phyloP scores from a whole-genome alignment of 2,329 filamentous ascomycete genomes.

The Sphaerostilbella broomeana region DNA sequence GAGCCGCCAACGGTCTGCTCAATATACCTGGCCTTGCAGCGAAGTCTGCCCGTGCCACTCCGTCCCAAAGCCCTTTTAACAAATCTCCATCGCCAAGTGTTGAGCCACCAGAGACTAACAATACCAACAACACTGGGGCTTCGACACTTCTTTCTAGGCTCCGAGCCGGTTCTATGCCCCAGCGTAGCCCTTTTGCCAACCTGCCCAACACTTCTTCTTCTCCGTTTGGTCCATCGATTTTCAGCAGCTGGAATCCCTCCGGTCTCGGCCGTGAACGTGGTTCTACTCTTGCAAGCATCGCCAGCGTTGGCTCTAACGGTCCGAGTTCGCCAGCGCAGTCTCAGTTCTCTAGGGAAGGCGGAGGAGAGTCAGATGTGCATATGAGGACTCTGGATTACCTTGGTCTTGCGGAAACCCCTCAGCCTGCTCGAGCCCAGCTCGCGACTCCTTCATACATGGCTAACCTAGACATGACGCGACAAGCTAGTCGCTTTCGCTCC shows the following conservation, averaged over 20 bases:
- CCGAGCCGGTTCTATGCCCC: constrained; percentile 89
- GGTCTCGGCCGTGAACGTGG: constrained; percentile 68
- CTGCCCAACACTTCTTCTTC: constrained; percentile 48
- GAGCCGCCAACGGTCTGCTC: constrained; percentile 53
- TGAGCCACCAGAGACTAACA: constrained; percentile 35
- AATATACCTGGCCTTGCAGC: constrained; percentile 54
- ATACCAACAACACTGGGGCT: constrained; percentile 43
- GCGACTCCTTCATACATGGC: constrained; percentile 70
- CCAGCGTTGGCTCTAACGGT: constrained; percentile 86
- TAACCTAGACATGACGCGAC: constrained; percentile 68
- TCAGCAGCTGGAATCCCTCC: constrained; percentile 74
- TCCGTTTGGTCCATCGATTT: constrained; percentile 85
- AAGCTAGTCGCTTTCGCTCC: constrained; percentile 83
- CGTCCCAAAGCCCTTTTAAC: constrained; percentile 75
- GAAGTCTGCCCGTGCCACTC: constrained; percentile 78
- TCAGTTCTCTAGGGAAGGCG: constrained; percentile 76
- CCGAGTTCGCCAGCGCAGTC: constrained; percentile 83
- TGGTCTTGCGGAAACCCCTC: constrained; percentile 87
- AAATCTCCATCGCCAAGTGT: constrained; percentile 58
- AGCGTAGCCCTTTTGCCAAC: constrained; percentile 64
- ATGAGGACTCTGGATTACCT: constrained; percentile 92
- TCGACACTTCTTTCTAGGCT: constrained; percentile 77
- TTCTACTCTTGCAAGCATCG: constrained; percentile 72
- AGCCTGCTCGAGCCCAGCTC: constrained; percentile 67
- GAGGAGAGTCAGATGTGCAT: constrained; percentile 77